Base-by-base conservation (phyloP, 257 asterid species). In the Lycium ferocissimum region DNA sequence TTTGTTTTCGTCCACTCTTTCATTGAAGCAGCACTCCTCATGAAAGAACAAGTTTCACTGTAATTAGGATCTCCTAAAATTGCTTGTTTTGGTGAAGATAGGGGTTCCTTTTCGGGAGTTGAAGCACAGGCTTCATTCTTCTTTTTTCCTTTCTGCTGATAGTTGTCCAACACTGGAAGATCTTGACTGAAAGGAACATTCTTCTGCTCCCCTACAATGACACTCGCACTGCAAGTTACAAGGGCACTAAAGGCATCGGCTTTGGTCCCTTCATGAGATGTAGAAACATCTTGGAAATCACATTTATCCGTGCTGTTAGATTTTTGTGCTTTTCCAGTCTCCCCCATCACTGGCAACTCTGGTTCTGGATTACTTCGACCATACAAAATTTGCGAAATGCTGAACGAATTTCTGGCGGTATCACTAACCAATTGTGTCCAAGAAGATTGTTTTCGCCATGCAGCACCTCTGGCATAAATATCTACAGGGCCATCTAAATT, bases 1-100 rank as follows among this genome's bases (percentile, higher is more conserved):
- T 88, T 95, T 40, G 91, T 63, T 85, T 90, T 95, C 76, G 47
- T 83, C 98, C 96, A 95, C 86, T 94, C 94, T 87, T 88, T 95
- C 94, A 90, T 62, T 56, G 99, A 95, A 86, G 95, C 91, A 85
- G 89, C 85, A 85, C 85, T 94, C 89, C 89, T 95, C 93, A 92
- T 92, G 90, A 95, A 95, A 76, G 93, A 91, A 87, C 92, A 95
- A 62, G 90, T 87, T 84, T 89, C 95, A 18, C 90, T 90, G 1
- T 84, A 65, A 63, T 88, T 91, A 53, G 84, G 69, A 49, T 84
- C 93, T 70, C 83, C 90, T 5, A 79, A 8, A 35, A 87, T 43
- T 17, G 86, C 85, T 82, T 86, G 85, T 18, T 88, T 85, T 47
- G 71, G 83, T 22, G 20, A 82, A 26, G 84, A 85, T 22, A 26